Percentiles rank a stretch among this genome's conserved stretches.
phyloP scores from a whole-genome alignment of 129 eudicot genomes.

The Tanacetum coccineum region DNA sequence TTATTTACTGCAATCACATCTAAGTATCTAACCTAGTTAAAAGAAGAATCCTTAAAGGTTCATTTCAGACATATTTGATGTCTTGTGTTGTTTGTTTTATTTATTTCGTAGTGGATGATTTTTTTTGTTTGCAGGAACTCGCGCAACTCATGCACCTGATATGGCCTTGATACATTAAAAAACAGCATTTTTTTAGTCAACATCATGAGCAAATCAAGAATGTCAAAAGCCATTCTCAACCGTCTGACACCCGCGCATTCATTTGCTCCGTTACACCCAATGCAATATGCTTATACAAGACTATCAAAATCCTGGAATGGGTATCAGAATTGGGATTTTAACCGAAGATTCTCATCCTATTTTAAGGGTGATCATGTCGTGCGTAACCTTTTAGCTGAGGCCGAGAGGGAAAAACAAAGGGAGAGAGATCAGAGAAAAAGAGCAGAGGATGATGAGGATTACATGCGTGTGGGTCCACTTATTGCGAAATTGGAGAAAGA shows the following conservation, averaged over 20 bases:
- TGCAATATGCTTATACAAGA: slow-evolving; percentile 9
- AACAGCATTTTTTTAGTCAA: slow-evolving; percentile 1
- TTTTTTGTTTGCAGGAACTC: slow-evolving; percentile 9
- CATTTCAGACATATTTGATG: not conserved
- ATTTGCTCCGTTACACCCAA: slow-evolving; percentile 19
- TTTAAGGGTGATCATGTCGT: slow-evolving; percentile 23
- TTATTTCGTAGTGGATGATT: not conserved
- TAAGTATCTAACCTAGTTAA: not conserved
- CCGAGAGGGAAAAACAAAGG: slow-evolving; percentile 43
- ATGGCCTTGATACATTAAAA: slow-evolving; percentile 17
- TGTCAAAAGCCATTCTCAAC: slow-evolving; percentile 32
- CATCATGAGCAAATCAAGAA: slow-evolving; percentile 37
- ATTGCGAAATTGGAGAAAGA: slow-evolving; percentile 63
- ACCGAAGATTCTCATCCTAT: slow-evolving; percentile 5
- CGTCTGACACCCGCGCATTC: slow-evolving; percentile 19
- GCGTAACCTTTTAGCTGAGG: slow-evolving; percentile 30
- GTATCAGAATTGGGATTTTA: not conserved
- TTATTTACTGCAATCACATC: not conserved
- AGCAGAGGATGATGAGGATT: slow-evolving; percentile 70
- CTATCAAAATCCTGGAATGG: not conserved
- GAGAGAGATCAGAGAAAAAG: slow-evolving; percentile 50
- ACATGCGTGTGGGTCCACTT: slow-evolving; percentile 56
- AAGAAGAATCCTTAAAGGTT: not conserved
- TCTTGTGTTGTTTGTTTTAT: slow-evolving; percentile 2
- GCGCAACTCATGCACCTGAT: slow-evolving; percentile 2